A percentile compares a stretch with the other conserved stretches of the same genome.
Evolutionary conservation across 805 yeast species (phyloP).

Genomic region (Candida hispaniensis): DNA sequence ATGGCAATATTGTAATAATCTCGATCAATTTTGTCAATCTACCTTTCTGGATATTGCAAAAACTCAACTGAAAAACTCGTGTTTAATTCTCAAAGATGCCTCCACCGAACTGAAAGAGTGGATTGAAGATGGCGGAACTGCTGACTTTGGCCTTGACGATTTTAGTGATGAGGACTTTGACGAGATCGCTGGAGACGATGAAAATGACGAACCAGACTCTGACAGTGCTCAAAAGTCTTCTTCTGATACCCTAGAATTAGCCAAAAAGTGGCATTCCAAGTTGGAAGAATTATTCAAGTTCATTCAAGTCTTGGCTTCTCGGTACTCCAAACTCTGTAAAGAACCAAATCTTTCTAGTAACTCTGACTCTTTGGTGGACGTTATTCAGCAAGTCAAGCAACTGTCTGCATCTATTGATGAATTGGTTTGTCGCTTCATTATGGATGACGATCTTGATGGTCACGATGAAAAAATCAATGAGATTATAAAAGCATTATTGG

Average conservation of each 20-base stretch:
- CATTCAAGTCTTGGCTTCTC: slow-evolving; percentile 11
- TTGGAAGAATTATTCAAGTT: slow-evolving; percentile 10
- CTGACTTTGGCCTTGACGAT: slow-evolving; percentile 11
- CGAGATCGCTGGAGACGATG: too few species aligned
- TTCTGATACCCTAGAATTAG: slow-evolving; percentile 2
- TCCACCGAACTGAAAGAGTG: slow-evolving; percentile 5
- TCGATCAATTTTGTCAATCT: slow-evolving; percentile 7
- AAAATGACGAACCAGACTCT: slow-evolving; percentile 2
- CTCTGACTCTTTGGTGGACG: slow-evolving; percentile 7
- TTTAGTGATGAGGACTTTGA: slow-evolving; percentile 10
- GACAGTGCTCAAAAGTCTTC: slow-evolving; percentile 2
- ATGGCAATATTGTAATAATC: slow-evolving; percentile 12
- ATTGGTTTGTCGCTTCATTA: slow-evolving; percentile 12
- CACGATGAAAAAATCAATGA: slow-evolving; percentile 3
- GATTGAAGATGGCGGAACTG: slow-evolving; percentile 11
- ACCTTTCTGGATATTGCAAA: slow-evolving; percentile 10
- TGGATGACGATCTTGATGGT: slow-evolving; percentile 9
- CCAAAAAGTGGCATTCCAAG: slow-evolving; percentile 11
- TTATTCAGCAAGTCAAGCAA: slow-evolving; percentile 3
- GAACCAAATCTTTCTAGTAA: slow-evolving; percentile 1
- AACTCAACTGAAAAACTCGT: slow-evolving; percentile 1
- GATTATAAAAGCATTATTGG: slow-evolving; percentile 1
- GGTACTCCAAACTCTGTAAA: slow-evolving; percentile 12
- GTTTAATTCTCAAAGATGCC: slow-evolving; percentile 7
- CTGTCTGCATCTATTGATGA: slow-evolving; percentile 11